These are phyloP conservation scores for Crucibulum laeve DNA, from an alignment of 768 basidiomycete genomes.

Conservation along the genomic window DNA sequence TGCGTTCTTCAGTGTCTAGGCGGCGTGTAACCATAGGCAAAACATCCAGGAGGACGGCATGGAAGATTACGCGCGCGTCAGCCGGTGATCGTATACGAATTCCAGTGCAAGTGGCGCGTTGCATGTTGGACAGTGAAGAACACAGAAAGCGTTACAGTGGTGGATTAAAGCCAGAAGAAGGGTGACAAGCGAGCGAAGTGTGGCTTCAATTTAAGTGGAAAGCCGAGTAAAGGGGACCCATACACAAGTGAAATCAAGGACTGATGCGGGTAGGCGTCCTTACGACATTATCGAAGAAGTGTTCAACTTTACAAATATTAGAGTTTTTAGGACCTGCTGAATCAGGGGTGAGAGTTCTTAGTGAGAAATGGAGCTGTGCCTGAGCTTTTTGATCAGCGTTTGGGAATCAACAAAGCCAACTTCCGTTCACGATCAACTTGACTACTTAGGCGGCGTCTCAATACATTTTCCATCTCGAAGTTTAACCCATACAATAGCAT, in stretches of 20 bases:
- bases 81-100: slow-evolving; percentile 47
- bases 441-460: too few relatives aligned
- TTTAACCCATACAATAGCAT: too few relatives aligned
- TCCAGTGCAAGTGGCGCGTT: slow-evolving; percentile 47
- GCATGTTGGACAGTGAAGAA: slow-evolving; percentile 26
- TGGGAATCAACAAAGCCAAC: background rate
- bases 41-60: slow-evolving; percentile 62
- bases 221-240: slow-evolving; percentile 18
- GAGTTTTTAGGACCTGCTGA: slow-evolving; percentile 45
- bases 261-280: slow-evolving; percentile 33
- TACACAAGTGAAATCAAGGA: slow-evolving; percentile 28
- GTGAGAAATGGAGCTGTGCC: slow-evolving; percentile 28
- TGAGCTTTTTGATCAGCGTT: slow-evolving; percentile 12
- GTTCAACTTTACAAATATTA: slow-evolving; percentile 34
- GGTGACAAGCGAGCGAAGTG: slow-evolving; percentile 17
- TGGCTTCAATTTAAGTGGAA: slow-evolving; percentile 28
- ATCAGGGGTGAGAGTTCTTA: slow-evolving; percentile 26
- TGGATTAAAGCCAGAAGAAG: slow-evolving; percentile 11
- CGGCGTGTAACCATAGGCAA: slow-evolving; percentile 78
- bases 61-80: slow-evolving; percentile 62
- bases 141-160: slow-evolving; percentile 10
- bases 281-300: slow-evolving; percentile 32
- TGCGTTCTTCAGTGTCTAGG: slow-evolving; percentile 71
- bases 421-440: too few relatives aligned
- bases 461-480: too few relatives aligned